Evolutionary conservation across 805 yeast genomes (phyloP), one percentile per base, ranked within the genome.

Genomic region (Metschnikowia orientalis): DNA sequence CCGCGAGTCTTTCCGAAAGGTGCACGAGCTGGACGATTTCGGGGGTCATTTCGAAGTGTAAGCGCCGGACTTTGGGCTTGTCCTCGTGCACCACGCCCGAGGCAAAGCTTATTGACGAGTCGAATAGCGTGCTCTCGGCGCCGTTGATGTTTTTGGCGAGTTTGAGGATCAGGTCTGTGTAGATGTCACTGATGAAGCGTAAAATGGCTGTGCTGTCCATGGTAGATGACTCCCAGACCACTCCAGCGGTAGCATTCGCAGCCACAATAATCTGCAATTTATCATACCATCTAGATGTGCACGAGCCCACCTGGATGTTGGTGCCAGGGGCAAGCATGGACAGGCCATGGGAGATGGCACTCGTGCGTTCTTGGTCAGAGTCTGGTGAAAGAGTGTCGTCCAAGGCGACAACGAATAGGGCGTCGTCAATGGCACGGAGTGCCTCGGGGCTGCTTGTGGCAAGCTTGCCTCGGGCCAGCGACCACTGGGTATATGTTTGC

Each of bases 221-320:
- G 14, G 73, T 64, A 2, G 76, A 63, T 8, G 75, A 68, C 42
- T 77, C 80, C 73, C 79, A 75, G 13, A 73, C 74, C 30, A 75
- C 63, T 4, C 79, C 81, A 2, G 78, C 79, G 14, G 73, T 75
- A 0, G 79, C 68, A 50, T 75, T 75, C 24, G 63, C 58, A 3
- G 79, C 71, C 7, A 75, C 68, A 11, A 75, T 61, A 30, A 75
- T 51, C 47, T 75, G 78, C 34, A 75, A 55, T 45, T 75, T 75
- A 50, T 75, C 81, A 48, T 75, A 75, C 72, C 78, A 75, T 35
- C 81, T 56, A 28, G 74, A 71, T 10, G 77, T 71, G 52, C 81
- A 75, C 4, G 77, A 65, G 16, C 81, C 81, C 14, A 63, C 52
- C 52, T 75, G 81, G 28, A 71, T 56, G 37, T 72, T 74, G 18